These are phyloP conservation scores for Peronospora tabacina DNA, from an alignment of 352 stramenopile species.

Conservation along the genomic window DNA sequence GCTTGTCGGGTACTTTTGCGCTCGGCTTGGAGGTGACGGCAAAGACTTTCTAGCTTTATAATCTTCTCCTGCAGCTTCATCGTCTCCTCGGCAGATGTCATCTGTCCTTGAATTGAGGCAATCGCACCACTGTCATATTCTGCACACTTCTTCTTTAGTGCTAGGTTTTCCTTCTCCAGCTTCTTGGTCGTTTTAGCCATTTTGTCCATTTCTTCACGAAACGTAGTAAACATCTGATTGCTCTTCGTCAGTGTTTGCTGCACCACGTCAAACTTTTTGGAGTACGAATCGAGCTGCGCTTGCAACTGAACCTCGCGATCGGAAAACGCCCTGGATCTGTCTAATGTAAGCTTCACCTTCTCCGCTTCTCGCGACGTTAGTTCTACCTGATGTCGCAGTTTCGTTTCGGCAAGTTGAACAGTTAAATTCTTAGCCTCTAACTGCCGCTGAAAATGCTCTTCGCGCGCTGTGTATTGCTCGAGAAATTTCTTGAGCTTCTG, in stretches of 20 bases:
- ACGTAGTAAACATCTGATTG: constrained; percentile 80
- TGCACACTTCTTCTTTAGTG: constrained; percentile 75
- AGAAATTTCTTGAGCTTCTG: constrained; percentile 80
- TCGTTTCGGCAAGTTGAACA: constrained; percentile 73
- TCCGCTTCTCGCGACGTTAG: constrained; percentile 62
- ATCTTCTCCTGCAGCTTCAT: constrained; percentile 76
- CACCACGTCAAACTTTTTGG: constrained; percentile 78
- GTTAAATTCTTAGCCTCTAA: constrained; percentile 78
- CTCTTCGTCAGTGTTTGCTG: constrained; percentile 82
- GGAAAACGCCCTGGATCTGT: constrained; percentile 77
- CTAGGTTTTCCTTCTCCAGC: constrained; percentile 77
- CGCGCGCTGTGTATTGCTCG: constrained; percentile 65
- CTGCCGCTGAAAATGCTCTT: constrained; percentile 82
- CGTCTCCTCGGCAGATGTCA: constrained; percentile 47
- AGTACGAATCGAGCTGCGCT: constrained; percentile 72
- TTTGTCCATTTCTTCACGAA: constrained; percentile 84
- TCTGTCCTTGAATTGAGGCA: constrained; percentile 66
- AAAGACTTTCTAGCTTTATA: constrained; percentile 76
- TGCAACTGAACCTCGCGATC: constrained; percentile 69
- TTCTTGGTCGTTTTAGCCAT: constrained; percentile 85
- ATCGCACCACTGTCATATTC: constrained; percentile 74
- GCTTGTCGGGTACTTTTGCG: constrained; percentile 45
- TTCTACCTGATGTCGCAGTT: constrained; percentile 71
- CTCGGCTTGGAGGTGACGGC: constrained; percentile 74
- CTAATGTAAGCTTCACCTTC: constrained; percentile 64